Conservation (phyloP, 371 early-diverging fungal species). For the Mucor saturninus region DNA sequence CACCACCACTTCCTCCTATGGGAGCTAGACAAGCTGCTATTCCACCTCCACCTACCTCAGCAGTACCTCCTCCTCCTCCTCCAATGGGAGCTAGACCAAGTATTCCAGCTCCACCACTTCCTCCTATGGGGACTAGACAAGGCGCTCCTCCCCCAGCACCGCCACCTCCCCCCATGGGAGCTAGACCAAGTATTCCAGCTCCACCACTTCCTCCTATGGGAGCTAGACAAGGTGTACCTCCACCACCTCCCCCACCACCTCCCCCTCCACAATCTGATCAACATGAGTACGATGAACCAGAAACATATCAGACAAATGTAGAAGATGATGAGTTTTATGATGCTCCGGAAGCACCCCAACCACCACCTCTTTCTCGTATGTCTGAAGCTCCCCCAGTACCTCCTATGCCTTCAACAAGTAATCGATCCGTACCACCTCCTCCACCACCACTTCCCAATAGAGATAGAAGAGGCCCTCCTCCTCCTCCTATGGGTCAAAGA, state of each 20-base stretch:
- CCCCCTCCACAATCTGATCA: background rate
- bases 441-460: constrained; percentile 42
- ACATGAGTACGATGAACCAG: constrained; percentile 1
- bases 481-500: constrained; percentile 30
- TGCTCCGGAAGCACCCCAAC: constrained; percentile 31
- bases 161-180: constrained; percentile 2
- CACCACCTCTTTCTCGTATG: constrained; percentile 25
- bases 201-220: constrained; percentile 3
- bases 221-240: constrained; percentile 1
- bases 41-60: constrained; percentile 15
- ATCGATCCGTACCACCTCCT: constrained; percentile 27
- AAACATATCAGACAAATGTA: constrained; percentile 2
- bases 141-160: background rate
- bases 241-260: constrained; percentile 7
- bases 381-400: constrained; percentile 24
- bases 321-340: constrained; percentile 31
- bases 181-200: background rate
- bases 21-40: background rate
- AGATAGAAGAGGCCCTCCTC: constrained; percentile 38
- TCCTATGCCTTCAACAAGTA: constrained; percentile 24
- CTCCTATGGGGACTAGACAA: constrained; percentile 3
- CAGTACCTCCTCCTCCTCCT: background rate
- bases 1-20: background rate
- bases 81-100: background rate
- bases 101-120: constrained; percentile 9